Base-by-base conservation (phyloP, 495 filamentous ascomycete species). In the Massariosphaeria phaeospora region DNA sequence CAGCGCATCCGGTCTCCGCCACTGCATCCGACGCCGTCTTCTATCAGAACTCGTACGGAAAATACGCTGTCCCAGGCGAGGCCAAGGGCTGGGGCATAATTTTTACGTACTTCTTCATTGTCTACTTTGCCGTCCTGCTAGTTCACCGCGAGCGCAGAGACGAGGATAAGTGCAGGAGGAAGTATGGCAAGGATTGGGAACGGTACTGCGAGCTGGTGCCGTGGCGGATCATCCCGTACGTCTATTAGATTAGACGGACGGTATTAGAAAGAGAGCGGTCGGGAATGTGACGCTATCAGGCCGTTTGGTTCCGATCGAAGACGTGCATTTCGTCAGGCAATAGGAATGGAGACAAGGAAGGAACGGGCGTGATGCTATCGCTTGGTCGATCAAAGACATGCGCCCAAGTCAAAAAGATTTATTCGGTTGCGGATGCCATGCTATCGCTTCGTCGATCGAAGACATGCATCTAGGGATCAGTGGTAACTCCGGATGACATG, bases 131-230 rank as follows among this genome's bases (percentile, higher is more conserved):
- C 1, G 70, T 95, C 23, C 70, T 98, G 53, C 77, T 97, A 12
- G 72, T 98, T 48, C 93, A 98, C 67, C 85, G 93, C n/a, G 89
- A 95, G 65, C 73, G 82, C 53, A 78, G 91, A 60, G 93, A 97
- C 63, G 93, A 97, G 59, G 84, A 88, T 68, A 96, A 95, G 77
- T 98, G 94, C 72, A 72, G 77, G 59, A 77, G 75, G 64, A 97
- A 97, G 76, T 97, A 98, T 68, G 94, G 94, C 11, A 80, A 82
- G 58, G 90, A 96, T 62, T 98, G 93, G 91, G 83, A 87, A 61
- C 81, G 81, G 70, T 98, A 98, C 69, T 88, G 84, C 62, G 81
- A 81, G 61, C 76, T 84, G 66, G 93, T 98, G 20, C 81, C 75
- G 59, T 95, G 78, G 67, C 83, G 86, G 65, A 96, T 98, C 61